phyloP scores from a whole-genome alignment of 495 filamentous ascomycete species.

The Penicillium steckii region DNA sequence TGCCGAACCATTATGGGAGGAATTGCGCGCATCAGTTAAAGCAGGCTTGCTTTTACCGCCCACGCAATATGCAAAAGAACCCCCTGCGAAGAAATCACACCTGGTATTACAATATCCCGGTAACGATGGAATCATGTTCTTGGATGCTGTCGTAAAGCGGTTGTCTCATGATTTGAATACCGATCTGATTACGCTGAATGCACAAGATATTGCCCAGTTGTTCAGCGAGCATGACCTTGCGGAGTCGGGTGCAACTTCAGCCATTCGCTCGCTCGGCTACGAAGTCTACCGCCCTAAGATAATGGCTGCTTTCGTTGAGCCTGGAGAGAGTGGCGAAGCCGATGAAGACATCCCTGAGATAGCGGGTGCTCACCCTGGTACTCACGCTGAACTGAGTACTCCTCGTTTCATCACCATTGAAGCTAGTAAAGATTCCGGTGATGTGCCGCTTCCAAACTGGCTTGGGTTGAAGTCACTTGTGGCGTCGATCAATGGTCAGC shows the following conservation, averaged over 20 bases:
- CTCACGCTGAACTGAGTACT: conserved; percentile 17
- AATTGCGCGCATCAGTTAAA: conserved; percentile 39
- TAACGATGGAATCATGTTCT: conserved; percentile 52
- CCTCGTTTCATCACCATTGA: conserved; percentile 44
- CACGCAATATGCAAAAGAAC: conserved; percentile 42
- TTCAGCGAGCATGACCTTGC: conserved; percentile 66
- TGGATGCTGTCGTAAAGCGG: conserved; percentile 57
- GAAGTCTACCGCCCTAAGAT: conserved; percentile 47
- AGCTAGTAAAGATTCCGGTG: conserved; percentile 30
- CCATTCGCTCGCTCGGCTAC: conserved; percentile 64
- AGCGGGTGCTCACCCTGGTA: conserved; percentile 16
- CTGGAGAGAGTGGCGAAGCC: conserved; percentile 36
- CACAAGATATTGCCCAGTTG: conserved; percentile 77
- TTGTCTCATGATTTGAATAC: conserved; percentile 61
- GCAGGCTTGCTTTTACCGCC: conserved; percentile 41
- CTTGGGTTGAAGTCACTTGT: conserved; percentile 38
- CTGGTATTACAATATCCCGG: conserved; percentile 65
- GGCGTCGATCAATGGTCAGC: conserved; percentile 35
- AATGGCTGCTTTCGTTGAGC: conserved; percentile 32
- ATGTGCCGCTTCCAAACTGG: conserved; percentile 36
- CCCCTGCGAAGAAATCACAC: conserved; percentile 59
- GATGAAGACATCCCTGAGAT: conserved; percentile 41
- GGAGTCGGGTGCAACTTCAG: conserved; percentile 34
- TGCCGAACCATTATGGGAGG: conserved; percentile 38
- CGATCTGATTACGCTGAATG: conserved; percentile 76